Evolutionary conservation across 2,329 filamentous ascomycete genomes (phyloP).

Genomic region (Pseudopithomyces maydicus): DNA sequence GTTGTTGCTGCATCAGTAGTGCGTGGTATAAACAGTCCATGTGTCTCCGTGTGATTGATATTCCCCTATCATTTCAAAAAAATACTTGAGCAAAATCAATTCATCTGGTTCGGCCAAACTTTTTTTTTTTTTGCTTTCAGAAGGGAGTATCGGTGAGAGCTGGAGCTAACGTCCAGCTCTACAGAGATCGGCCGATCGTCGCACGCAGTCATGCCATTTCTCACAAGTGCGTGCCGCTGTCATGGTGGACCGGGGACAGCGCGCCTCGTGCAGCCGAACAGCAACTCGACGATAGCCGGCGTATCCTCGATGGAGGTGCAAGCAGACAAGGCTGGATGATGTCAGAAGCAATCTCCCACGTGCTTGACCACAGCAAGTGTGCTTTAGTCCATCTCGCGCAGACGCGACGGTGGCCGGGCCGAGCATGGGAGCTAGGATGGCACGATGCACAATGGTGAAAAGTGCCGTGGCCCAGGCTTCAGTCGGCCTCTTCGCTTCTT

Average conservation of each 20-base stretch:
- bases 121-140: too few relatives aligned
- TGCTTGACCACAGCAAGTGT: background rate
- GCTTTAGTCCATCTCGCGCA: background rate
- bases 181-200: background rate
- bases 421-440: constrained; percentile 1
- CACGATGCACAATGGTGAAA: background rate
- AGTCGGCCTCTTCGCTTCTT: background rate
- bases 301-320: background rate
- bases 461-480: background rate
- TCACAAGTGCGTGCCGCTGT: background rate
- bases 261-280: background rate
- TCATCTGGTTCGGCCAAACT: too few relatives aligned
- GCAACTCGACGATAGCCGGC: background rate
- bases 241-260: background rate
- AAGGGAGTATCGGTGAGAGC: too few relatives aligned
- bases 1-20: too few relatives aligned
- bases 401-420: background rate
- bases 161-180: background rate
- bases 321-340: background rate
- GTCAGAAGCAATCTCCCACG: constrained; percentile 1
- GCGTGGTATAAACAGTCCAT: too few relatives aligned
- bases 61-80: too few relatives aligned
- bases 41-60: too few relatives aligned
- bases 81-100: too few relatives aligned
- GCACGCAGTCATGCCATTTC: background rate